Base-by-base conservation (phyloP, 345 rosid genomes). In the Gossypium turneri region DNA sequence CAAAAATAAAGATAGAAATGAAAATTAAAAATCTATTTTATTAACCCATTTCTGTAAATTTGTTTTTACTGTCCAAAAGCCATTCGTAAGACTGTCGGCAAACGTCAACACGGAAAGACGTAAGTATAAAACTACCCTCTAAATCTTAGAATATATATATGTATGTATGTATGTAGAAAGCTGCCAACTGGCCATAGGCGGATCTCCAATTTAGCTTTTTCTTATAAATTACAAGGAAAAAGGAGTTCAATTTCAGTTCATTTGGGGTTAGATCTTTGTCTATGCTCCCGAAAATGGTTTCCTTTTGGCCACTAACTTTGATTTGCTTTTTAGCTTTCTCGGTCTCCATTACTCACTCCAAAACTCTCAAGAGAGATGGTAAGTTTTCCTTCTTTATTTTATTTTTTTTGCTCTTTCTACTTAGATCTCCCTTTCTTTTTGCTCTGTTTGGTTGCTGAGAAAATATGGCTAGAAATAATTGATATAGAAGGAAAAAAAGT, bases 281-380 rank as follows among this genome's bases (percentile, higher is more conserved):
- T 55, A 9, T 41, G n/a, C 24, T 53, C 41, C 44, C 15, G 12
- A 55, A 50, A 41, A 80, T 80, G 83, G 75, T 62, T 6, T 47
- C 62, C 61, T 58, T 13, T 38, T 38, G 73, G 63, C 19, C 73
- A 15, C 47, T 75, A 34, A 44, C 70, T n/a, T 7, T 75, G 67
- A 59, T 88, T 79, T 73, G 79, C 81, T 45, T 84, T 60, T 59
- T 82, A 59, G 73, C 79, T 24, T 73, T 87, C 25, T 60, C 82
- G 9, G 76, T 83, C 77, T 25, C 81, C 7, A 47, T 69, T 52
- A 82, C 83, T 62, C 55, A 64, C 77, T 83, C 83, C 87, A 88
- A 90, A 75, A 90, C 95, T 76, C 88, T 90, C 48, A 90, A 90
- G 82, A 87, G 95, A 76, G 89, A 86, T 65, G 85, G 89, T 86